Evolutionary conservation across 208 protist genomes (phyloP), one percentile per base, ranked within the genome.

Genomic region (Ichthyophonus hoferi): DNA sequence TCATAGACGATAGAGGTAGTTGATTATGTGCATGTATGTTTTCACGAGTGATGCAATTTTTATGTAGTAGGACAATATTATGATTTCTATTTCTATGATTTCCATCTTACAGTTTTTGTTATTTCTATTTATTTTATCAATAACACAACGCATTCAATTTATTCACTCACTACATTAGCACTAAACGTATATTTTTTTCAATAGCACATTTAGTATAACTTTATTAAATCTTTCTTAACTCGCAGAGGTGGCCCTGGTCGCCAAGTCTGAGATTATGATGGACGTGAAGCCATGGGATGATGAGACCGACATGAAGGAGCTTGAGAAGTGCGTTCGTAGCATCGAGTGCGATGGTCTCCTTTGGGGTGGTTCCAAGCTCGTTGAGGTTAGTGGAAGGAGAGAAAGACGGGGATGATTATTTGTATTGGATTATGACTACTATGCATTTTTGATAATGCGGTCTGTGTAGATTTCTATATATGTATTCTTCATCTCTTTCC

Each of bases 251-350:
- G 86, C 31, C 67, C 39, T 83, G 24, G 81, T 92, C 39, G 82
- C 84, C 40, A 93, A 90, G 89, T 93, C 92, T 40, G 87, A 58
- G 77, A 83, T 98, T 87, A 92, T 97, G 31, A 93, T 97, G 43
- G 96, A 98, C 91, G 93, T 98, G 89, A 98, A 98, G 94, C 95
- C 96, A 43, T 97, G 96, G 96, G 96, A 97, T 40, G 96, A 97
- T 92, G 95, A 92, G 43, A 90, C 87, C 1, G 83, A 97, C 90
- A 93, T 98, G 87, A 93, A 94, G 90, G 96, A 93, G 88, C 93
- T 98, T 7, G 96, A 95, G 67, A 34, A 93, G 88, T 95, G 95
- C 91, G 92, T 97, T 79, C 93, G 96, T 88, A 93, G 93, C 1
- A 94, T 97, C 83, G n/a, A 96, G 90, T 94, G 93, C 76, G 95